Conservation (phyloP, 164 flowering plant species). For the Aristolochia contorta region DNA sequence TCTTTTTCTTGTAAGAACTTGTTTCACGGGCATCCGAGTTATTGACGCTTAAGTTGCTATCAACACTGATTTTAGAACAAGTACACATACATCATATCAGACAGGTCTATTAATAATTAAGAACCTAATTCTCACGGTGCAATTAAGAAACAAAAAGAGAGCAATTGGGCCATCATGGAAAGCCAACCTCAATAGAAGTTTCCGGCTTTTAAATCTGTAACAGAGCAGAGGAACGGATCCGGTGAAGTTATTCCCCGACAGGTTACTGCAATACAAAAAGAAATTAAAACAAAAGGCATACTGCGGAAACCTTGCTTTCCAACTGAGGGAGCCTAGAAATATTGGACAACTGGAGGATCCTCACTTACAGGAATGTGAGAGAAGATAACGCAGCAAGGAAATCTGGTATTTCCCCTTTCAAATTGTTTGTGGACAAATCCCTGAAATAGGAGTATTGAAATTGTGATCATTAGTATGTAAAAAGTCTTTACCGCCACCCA, state of each 20-base stretch:
- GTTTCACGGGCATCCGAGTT: not conserved
- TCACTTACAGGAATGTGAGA: not conserved
- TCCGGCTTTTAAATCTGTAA: not conserved
- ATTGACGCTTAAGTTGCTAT: not conserved
- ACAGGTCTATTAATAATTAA: too few species aligned
- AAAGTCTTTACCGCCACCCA: not conserved
- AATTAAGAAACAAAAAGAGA: too few species aligned
- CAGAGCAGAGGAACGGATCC: not conserved
- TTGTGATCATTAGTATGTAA: not conserved
- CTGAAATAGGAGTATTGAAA: not conserved
- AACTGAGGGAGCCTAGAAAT: too few species aligned
- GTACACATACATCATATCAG: too few species aligned
- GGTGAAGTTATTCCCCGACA: slow-evolving; percentile 1
- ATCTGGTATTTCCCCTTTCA: slow-evolving; percentile 1
- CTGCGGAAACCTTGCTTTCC: too few species aligned
- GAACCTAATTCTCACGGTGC: too few species aligned
- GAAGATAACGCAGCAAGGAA: not conserved
- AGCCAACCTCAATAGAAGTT: slow-evolving; percentile 1
- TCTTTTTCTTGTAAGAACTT: not conserved
- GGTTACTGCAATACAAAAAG: not conserved
- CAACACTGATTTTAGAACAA: not conserved
- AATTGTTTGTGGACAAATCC: slow-evolving; percentile 2
- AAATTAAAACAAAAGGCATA: too few species aligned
- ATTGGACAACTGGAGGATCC: too few species aligned
- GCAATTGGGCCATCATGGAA: not conserved